Evolutionary conservation across 129 eudicot species (phyloP), one percentile per base, ranked within the genome.

Genomic region (Lonicera japonica): DNA sequence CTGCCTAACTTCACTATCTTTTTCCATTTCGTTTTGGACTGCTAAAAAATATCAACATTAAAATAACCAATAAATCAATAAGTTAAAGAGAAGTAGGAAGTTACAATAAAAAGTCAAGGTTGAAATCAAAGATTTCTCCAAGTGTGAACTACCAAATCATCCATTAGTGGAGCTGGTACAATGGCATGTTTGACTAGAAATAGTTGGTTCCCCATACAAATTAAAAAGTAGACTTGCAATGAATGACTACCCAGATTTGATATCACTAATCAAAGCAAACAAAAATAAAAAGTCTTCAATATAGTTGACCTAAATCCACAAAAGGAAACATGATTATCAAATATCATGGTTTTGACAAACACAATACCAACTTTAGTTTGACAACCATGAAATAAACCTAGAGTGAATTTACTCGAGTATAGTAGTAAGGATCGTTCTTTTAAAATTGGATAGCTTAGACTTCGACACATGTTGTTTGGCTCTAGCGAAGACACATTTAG

Each of bases 111-210:
- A 56, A 53, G 59, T 53, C 57, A 77, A 73, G 41, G 23, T 34
- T 60, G 52, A 61, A 36, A 40, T 48, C 70, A 63, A 75, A 68
- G 58, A 43, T 5, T 71, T 50, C 70, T 17, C 50, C 2, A 70
- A 40, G 71, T 62, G 64, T 51, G 38, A 13, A 55, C 22, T 6
- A 29, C 4, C 12, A 39, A 70, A 57, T 38, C 17, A 80, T 63
- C 66, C 56, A 80, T 58, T 71, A 72, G 77, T 71, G 77, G 77
- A 62, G 70, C 45, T 56, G 41, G 76, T 56, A 70, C 60, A 73
- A 65, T 53, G 51, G 74, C 61, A 65, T 21, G n/a, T 63, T 64
- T 70, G 70, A 75, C 63, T 21, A 56, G 39, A 51, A 61, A 51
- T n/a, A 65, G 54, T 67, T 21, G 54, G 16, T 25, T 68, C 47